Conservation (phyloP, 306 rosid genomes). For the Cucurbita argyrosperma region DNA sequence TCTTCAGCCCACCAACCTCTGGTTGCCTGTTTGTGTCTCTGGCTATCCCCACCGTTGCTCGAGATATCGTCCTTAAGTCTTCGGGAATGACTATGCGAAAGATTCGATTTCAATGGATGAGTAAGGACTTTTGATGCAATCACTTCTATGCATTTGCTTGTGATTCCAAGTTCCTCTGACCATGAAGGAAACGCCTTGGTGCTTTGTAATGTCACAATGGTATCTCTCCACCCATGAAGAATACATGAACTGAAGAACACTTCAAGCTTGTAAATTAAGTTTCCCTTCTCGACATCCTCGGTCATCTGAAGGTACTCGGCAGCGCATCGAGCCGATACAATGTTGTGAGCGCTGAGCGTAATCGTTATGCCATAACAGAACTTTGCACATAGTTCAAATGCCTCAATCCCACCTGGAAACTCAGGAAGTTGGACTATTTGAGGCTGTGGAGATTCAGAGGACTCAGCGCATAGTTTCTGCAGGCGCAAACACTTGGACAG, state of each 20-base stretch:
- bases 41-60: constrained; percentile 57
- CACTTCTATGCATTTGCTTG: constrained; percentile 70
- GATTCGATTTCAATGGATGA: constrained; percentile 63
- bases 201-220: constrained; percentile 72
- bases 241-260: constrained; percentile 83
- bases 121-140: constrained; percentile 54
- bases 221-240: constrained; percentile 88
- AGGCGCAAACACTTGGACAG: constrained; percentile 74
- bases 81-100: constrained; percentile 67
- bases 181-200: constrained; percentile 55
- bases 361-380: constrained; percentile 88
- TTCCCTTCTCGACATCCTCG: constrained; percentile 91
- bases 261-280: constrained; percentile 66
- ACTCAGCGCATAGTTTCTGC: constrained; percentile 68
- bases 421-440: constrained; percentile 75
- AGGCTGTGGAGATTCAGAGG: constrained; percentile 49
- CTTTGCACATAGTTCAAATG: constrained; percentile 88
- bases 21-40: constrained; percentile 33
- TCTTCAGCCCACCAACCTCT: constrained; percentile 99
- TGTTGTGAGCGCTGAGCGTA: constrained; percentile 86
- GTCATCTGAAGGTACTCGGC: constrained; percentile 91
- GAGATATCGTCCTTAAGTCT: constrained; percentile 58
- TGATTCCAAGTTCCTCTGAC: constrained; percentile 79
- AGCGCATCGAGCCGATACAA: constrained; percentile 71
- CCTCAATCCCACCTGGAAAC: constrained; percentile 74